A percentile compares a stretch with the other conserved stretches of the same genome.
These are phyloP conservation scores for Suhomyces coccinellae DNA, from an alignment of 1,139 yeast genomes.

Conservation along the genomic window DNA sequence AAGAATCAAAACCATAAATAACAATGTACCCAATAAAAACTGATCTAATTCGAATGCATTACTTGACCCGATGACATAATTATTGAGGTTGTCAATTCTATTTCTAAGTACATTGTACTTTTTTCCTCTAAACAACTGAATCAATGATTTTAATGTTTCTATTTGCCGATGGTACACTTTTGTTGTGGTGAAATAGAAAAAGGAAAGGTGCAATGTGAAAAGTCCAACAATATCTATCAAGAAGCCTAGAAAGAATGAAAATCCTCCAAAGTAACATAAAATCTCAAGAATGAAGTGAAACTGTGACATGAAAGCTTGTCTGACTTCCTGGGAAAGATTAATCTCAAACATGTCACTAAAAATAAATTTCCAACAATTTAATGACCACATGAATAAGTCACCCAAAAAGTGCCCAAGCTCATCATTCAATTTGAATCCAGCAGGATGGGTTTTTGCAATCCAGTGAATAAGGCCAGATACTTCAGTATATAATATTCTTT, in stretches of 20 bases:
- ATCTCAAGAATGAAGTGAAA: conserved; percentile 16
- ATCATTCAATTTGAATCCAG: conserved; percentile 87
- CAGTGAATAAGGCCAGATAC: conserved; percentile 58
- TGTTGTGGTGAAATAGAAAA: conserved; percentile 79
- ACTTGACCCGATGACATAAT: conserved; percentile 45
- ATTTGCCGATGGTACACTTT: conserved; percentile 78
- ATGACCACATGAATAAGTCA: conserved; percentile 82
- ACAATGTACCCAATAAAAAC: conserved; percentile 79
- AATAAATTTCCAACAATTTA: conserved; percentile 60
- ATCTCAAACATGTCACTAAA: conserved; percentile 16
- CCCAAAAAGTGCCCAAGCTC: conserved; percentile 87
- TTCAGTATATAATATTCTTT: conserved; percentile 30
- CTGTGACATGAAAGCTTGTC: neutral
- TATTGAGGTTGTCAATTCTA: conserved; percentile 66
- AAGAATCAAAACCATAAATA: conserved; percentile 77
- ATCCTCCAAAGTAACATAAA: conserved; percentile 55
- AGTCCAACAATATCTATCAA: conserved; percentile 64
- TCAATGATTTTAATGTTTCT: conserved; percentile 66
- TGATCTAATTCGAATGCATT: conserved; percentile 78
- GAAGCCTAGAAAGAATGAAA: conserved; percentile 68
- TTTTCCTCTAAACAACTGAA: conserved; percentile 86
- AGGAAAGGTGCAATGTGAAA: conserved; percentile 67
- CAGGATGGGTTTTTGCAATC: conserved; percentile 83
- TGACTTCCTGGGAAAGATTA: conserved; percentile 5
- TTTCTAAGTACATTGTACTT: conserved; percentile 80